Conservation (phyloP, 371 early-diverging fungal genomes). For the Saksenaea vasiformis region DNA sequence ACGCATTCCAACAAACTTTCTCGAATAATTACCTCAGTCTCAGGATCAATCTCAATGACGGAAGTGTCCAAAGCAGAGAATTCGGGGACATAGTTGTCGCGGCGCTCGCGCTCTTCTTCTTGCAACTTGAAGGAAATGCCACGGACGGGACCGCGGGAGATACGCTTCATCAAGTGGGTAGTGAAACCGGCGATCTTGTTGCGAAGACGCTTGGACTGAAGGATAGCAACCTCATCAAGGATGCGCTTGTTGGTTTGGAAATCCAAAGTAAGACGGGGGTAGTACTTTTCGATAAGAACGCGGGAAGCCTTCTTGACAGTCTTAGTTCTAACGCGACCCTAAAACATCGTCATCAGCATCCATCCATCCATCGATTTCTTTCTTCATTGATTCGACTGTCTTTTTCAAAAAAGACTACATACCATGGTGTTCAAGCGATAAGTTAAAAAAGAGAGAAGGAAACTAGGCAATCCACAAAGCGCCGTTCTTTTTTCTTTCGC, state of each 20-base stretch:
- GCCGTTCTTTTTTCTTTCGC: too few species aligned
- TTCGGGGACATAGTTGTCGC: conserved; percentile 99
- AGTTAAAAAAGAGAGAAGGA: conserved; percentile 9
- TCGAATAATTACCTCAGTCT: conserved; percentile 65
- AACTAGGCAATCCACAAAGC: not conserved
- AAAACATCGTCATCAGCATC: not conserved
- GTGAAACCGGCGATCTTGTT: conserved; percentile 99
- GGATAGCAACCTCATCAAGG: conserved; percentile 95
- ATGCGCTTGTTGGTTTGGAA: conserved; percentile 99
- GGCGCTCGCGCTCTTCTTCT: conserved; percentile 99
- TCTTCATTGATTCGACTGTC: conserved; percentile 7
- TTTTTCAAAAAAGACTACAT: not conserved
- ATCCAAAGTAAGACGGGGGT: conserved; percentile 96
- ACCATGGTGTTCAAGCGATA: conserved; percentile 11
- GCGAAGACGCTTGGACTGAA: conserved; percentile 98
- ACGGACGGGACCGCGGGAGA: conserved; percentile 97
- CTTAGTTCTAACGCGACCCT: conserved; percentile 80
- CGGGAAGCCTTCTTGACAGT: conserved; percentile 99
- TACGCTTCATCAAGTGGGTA: conserved; percentile 99
- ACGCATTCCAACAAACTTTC: not conserved
- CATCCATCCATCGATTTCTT: conserved; percentile 20
- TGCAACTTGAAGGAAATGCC: conserved; percentile 99
- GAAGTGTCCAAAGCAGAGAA: conserved; percentile 95
- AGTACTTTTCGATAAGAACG: conserved; percentile 99
- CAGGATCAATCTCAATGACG: conserved; percentile 91